Evolutionary conservation across 805 yeast genomes (phyloP).

Genomic region (Saccharomycopsis fibuligera): DNA sequence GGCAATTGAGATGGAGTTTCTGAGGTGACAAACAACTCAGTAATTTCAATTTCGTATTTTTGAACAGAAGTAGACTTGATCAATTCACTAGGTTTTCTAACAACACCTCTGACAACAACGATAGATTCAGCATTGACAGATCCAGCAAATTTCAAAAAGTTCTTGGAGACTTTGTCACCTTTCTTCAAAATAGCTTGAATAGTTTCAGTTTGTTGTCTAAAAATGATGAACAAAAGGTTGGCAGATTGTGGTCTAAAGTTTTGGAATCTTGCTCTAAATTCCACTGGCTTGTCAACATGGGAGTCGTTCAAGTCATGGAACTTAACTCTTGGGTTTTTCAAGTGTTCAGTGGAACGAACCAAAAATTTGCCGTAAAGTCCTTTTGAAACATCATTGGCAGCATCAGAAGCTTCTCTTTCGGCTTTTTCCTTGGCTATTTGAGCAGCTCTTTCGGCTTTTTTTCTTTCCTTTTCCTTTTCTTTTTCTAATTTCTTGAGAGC

Average conservation of each 20-base stretch:
- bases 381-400: slow-evolving; percentile 80
- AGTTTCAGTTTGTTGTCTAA: slow-evolving; percentile 81
- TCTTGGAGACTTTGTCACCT: slow-evolving; percentile 77
- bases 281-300: slow-evolving; percentile 67
- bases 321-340: slow-evolving; percentile 58
- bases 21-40: slow-evolving; percentile 67
- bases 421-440: slow-evolving; percentile 83
- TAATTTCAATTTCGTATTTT: slow-evolving; percentile 77
- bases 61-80: slow-evolving; percentile 89
- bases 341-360: slow-evolving; percentile 65
- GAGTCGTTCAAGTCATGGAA: slow-evolving; percentile 42
- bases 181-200: slow-evolving; percentile 83
- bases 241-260: slow-evolving; percentile 94
- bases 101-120: slow-evolving; percentile 83
- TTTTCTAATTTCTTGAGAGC: slow-evolving; percentile 93
- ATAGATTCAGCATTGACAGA: slow-evolving; percentile 81
- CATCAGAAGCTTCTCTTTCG: slow-evolving; percentile 48
- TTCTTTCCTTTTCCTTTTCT: slow-evolving; percentile 84
- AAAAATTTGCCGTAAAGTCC: slow-evolving; percentile 88
- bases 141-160: slow-evolving; percentile 95
- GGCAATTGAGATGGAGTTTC: slow-evolving; percentile 93
- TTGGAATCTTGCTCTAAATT: slow-evolving; percentile 92
- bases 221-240: slow-evolving; percentile 81
- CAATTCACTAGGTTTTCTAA: slow-evolving; percentile 76
- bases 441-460: slow-evolving; percentile 89